These are phyloP conservation scores for Sporothrix curviconia DNA, from an alignment of 2,329 filamentous ascomycete genomes.

Conservation along the genomic window DNA sequence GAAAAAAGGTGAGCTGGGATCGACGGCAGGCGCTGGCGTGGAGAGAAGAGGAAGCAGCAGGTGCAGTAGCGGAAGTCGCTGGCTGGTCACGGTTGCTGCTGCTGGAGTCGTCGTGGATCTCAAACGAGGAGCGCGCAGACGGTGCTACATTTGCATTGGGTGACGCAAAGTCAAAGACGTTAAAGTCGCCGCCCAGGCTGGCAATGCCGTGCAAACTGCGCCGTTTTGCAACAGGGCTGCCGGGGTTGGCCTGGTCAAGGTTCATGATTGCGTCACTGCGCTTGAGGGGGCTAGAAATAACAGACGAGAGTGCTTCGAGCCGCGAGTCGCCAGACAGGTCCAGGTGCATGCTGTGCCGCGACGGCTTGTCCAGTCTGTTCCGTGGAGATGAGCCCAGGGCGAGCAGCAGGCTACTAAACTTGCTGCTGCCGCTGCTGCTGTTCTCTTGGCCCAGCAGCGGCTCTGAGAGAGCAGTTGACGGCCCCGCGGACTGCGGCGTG, in stretches of 20 bases:
- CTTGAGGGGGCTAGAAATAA: conserved; percentile 78
- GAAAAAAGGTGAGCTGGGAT: conserved; percentile 31
- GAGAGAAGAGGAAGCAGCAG: conserved; percentile 14
- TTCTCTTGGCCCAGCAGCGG: conserved; percentile 37
- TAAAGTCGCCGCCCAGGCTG: conserved; percentile 58
- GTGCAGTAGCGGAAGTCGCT: not conserved
- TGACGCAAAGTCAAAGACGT: conserved; percentile 59
- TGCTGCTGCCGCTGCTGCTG: conserved; percentile 27
- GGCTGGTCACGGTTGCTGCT: conserved; percentile 46
- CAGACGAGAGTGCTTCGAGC: conserved; percentile 40
- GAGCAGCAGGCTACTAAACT: conserved; percentile 24
- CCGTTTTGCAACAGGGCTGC: conserved; percentile 85
- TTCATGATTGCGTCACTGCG: conserved; percentile 87
- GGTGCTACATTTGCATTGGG: conserved; percentile 31
- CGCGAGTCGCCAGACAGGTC: conserved; percentile 48
- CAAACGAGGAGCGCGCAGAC: conserved; percentile 39
- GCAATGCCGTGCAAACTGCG: conserved; percentile 75
- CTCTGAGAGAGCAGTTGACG: conserved; percentile 25
- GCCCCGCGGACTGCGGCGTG: conserved; percentile 34
- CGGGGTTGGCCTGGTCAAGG: conserved; percentile 67
- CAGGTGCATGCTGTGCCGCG: conserved; percentile 50
- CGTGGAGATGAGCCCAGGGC: conserved; percentile 37
- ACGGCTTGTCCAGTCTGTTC: conserved; percentile 41
- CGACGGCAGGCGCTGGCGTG: conserved; percentile 17
- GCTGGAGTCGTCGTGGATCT: conserved; percentile 35